phyloP scores from a whole-genome alignment of 371 early-diverging fungal genomes.

The Zychaea mexicana region DNA sequence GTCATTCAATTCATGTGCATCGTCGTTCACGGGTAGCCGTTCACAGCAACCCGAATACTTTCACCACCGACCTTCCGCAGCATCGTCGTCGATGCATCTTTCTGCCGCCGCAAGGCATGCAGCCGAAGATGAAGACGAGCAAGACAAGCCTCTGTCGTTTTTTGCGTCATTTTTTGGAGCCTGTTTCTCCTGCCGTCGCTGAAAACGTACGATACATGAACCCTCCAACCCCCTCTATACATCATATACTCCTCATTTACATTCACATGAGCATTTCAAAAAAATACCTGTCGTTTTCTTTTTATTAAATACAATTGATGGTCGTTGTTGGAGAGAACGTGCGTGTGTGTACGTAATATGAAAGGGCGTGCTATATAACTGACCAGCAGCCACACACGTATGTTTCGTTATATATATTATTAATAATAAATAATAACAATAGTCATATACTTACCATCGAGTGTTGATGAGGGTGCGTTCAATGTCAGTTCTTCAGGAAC shows the following conservation, averaged over 20 bases:
- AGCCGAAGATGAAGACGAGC: background rate
- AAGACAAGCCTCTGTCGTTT: background rate
- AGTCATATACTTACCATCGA: background rate
- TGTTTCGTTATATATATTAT: too few species aligned
- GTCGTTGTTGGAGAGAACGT: too few species aligned
- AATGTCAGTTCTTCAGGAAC: too few species aligned
- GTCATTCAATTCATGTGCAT: background rate
- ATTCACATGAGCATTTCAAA: too few species aligned
- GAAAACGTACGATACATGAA: background rate
- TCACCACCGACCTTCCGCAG: background rate
- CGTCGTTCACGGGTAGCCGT: background rate
- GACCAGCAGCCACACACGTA: too few species aligned
- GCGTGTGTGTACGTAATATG: too few species aligned
- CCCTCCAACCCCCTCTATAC: background rate
- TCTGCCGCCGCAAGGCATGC: background rate
- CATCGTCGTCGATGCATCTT: background rate
- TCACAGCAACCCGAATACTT: background rate
- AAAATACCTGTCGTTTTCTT: too few species aligned
- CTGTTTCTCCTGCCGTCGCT: conserved; percentile 2
- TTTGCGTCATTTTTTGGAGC: background rate
- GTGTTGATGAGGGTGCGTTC: too few species aligned
- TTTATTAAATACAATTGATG: too few species aligned
- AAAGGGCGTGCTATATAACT: too few species aligned
- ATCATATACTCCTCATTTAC: too few species aligned
- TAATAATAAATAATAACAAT: too few species aligned